phyloP scores from a whole-genome alignment of 2,329 filamentous ascomycete genomes.

The Cladosporium oxysporum region DNA sequence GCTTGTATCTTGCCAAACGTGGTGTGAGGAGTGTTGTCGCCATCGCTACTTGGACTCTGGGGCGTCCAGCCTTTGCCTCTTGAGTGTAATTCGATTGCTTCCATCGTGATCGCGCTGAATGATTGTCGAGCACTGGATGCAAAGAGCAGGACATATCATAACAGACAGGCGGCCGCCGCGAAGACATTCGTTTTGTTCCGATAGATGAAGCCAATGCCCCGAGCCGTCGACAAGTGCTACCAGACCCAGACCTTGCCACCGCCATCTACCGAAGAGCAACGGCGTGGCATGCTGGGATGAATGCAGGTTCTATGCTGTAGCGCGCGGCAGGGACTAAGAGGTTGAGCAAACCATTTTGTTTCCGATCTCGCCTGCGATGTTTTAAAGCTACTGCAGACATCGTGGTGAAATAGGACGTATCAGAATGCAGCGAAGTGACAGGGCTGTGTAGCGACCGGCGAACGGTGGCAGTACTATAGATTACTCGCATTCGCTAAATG shows the following conservation, averaged over 20 bases:
- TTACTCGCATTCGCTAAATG: neutral
- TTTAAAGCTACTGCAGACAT: neutral
- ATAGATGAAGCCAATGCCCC: neutral
- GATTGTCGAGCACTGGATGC: neutral
- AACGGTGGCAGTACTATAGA: neutral
- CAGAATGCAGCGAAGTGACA: neutral
- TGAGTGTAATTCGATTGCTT: neutral
- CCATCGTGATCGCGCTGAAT: neutral
- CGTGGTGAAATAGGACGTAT: neutral
- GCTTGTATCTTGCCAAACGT: slow-evolving; percentile 31
- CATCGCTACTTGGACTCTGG: neutral
- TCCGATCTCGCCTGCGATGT: neutral
- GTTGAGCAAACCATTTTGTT: neutral
- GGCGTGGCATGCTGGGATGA: neutral
- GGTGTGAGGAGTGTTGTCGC: neutral
- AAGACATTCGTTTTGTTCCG: neutral
- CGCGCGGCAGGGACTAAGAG: neutral
- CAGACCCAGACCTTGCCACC: neutral
- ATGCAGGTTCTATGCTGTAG: neutral
- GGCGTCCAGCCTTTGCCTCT: neutral
- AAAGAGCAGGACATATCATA: neutral
- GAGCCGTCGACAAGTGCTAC: neutral
- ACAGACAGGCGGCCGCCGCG: neutral
- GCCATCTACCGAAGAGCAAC: neutral
- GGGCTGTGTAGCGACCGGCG: neutral